Evolutionary conservation across 129 eudicot genomes (phyloP).

Genomic region (Sambucus nigra): DNA sequence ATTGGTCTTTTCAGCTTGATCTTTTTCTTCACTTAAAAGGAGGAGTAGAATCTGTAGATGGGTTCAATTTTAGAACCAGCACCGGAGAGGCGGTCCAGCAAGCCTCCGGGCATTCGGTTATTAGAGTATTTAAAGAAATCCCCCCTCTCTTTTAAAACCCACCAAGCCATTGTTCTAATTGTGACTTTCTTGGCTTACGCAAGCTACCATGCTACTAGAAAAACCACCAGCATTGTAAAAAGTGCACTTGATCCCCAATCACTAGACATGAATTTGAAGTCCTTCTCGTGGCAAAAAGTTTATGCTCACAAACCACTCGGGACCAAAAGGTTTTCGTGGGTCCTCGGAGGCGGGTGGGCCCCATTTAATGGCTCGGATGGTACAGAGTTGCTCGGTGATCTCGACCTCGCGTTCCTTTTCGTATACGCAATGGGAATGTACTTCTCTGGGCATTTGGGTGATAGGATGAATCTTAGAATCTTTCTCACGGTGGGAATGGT

Average conservation of each 20-base stretch:
- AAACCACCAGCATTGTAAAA: conserved; percentile 87
- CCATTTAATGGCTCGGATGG: conserved; percentile 74
- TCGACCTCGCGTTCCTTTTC: conserved; percentile 77
- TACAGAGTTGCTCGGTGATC: conserved; percentile 78
- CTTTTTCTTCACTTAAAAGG: not conserved
- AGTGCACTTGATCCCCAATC: conserved; percentile 87
- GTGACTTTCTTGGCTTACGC: conserved; percentile 75
- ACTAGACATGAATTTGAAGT: conserved; percentile 19
- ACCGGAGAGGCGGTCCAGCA: conserved; percentile 11
- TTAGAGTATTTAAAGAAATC: conserved; percentile 40
- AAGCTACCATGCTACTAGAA: conserved; percentile 67
- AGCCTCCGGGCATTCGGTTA: conserved; percentile 59
- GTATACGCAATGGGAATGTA: conserved; percentile 83
- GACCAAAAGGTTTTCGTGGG: conserved; percentile 24
- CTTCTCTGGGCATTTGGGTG: conserved; percentile 89
- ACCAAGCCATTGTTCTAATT: conserved; percentile 64
- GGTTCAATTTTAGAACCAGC: conserved; percentile 33
- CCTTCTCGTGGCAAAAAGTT: conserved; percentile 35
- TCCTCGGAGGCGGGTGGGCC: conserved; percentile 65
- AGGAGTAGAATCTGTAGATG: conserved; percentile 17
- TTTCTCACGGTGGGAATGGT: conserved; percentile 90
- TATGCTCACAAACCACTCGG: conserved; percentile 12
- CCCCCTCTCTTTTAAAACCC: conserved; percentile 51
- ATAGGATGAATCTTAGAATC: conserved; percentile 71
- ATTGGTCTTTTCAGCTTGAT: conserved; percentile 10